phyloP scores from a whole-genome alignment of 2,329 filamentous ascomycete genomes.

The Penicillium polonicum region DNA sequence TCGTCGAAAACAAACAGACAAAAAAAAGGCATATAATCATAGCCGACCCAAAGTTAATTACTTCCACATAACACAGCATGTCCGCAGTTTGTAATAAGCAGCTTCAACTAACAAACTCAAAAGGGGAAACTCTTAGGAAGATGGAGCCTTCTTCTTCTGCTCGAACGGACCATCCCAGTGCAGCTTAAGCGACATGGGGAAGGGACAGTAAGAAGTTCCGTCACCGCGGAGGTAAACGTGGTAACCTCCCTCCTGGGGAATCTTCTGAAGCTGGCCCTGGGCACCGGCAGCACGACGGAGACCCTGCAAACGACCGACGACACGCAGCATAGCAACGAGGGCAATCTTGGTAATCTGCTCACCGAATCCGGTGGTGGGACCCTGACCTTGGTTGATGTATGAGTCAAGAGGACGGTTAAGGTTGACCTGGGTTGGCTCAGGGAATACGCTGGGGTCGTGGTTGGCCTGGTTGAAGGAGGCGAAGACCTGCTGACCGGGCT shows the following conservation, averaged over 20 bases:
- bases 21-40: slow-evolving; percentile 12
- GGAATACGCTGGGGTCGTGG: slow-evolving; percentile 59
- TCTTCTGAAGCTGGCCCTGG: slow-evolving; percentile 67
- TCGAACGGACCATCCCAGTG: slow-evolving; percentile 42
- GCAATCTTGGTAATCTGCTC: slow-evolving; percentile 60
- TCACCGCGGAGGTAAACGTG: slow-evolving; percentile 66
- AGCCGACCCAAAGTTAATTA: slow-evolving; percentile 5
- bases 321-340: slow-evolving; percentile 66
- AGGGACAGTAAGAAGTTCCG: slow-evolving; percentile 57
- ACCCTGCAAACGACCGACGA: slow-evolving; percentile 60
- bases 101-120: neutral
- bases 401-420: slow-evolving; percentile 62
- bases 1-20: slow-evolving; percentile 15
- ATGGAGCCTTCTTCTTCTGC: slow-evolving; percentile 18
- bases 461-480: slow-evolving; percentile 60
- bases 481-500: slow-evolving; percentile 60
- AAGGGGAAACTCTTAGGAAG: neutral
- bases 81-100: neutral
- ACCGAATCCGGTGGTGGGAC: slow-evolving; percentile 63
- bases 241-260: slow-evolving; percentile 55
- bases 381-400: slow-evolving; percentile 65
- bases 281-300: slow-evolving; percentile 61
- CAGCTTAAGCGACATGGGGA: slow-evolving; percentile 49
- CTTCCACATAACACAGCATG: neutral
- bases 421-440: slow-evolving; percentile 59